Conservation (phyloP, 2,329 filamentous ascomycete genomes). For the Cadophora malorum region DNA sequence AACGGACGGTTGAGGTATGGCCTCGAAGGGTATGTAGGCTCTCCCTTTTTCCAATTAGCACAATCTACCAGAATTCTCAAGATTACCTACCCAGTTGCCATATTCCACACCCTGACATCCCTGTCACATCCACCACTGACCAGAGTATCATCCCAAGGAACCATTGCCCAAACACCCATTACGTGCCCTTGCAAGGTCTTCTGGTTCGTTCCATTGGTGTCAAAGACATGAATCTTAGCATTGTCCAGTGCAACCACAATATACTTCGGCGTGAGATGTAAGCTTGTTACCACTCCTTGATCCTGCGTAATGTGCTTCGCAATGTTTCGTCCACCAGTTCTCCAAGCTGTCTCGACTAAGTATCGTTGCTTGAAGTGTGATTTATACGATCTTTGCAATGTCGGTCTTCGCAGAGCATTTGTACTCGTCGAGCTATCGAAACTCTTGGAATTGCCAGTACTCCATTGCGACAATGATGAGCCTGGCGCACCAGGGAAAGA, state of each 20-base stretch:
- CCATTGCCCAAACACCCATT: constrained; percentile 99
- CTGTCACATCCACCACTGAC: constrained; percentile 97
- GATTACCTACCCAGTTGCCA: constrained; percentile 80
- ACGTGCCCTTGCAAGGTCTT: constrained; percentile 93
- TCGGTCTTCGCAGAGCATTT: constrained; percentile 56
- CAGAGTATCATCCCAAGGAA: constrained; percentile 93
- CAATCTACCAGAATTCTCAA: constrained; percentile 21
- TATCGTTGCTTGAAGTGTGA: constrained; percentile 98
- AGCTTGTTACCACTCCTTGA: constrained; percentile 93
- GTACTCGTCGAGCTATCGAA: constrained; percentile 58
- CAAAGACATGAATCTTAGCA: constrained; percentile 97
- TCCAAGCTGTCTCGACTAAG: constrained; percentile 96
- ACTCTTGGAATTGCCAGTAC: constrained; percentile 51
- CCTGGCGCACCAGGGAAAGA: constrained; percentile 57
- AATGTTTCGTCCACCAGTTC: constrained; percentile 84
- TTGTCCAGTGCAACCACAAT: constrained; percentile 98
- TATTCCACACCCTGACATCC: constrained; percentile 96
- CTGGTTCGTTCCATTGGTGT: constrained; percentile 86
- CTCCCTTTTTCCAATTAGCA: constrained; percentile 56
- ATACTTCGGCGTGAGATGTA: constrained; percentile 93
- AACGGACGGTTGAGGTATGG: constrained; percentile 95
- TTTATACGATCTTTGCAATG: constrained; percentile 79
- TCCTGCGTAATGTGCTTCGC: constrained; percentile 92
- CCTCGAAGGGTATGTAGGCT: constrained; percentile 86
- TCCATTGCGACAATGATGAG: constrained; percentile 48